A percentile compares a stretch with the other conserved stretches of the same genome.
phyloP scores from a whole-genome alignment of 2,329 filamentous ascomycete species.

The Penicillium capsulatum region DNA sequence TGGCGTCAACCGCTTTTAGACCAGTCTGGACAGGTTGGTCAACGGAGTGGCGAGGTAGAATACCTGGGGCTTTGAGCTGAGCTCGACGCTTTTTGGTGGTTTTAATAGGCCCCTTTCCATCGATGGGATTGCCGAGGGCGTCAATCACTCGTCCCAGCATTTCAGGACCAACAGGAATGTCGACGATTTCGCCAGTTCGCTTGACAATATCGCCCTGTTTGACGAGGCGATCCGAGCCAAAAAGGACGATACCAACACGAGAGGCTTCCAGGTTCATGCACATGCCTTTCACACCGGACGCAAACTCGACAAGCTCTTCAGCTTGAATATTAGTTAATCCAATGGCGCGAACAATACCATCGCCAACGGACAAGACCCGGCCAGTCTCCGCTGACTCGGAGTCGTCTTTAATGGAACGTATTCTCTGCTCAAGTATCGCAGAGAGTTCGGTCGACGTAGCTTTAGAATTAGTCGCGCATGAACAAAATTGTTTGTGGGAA shows the following conservation, averaged over 20 bases:
- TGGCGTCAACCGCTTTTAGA: constrained; percentile 97
- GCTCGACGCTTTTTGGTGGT: constrained; percentile 88
- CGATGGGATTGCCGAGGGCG: constrained; percentile 96
- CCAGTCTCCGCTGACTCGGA: constrained; percentile 92
- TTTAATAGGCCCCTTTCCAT: constrained; percentile 95
- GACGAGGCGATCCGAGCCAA: constrained; percentile 99
- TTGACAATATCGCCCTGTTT: constrained; percentile 98
- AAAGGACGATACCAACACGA: constrained; percentile 99
- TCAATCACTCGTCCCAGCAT: constrained; percentile 96
- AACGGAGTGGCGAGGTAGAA: constrained; percentile 92
- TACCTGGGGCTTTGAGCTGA: constrained; percentile 97
- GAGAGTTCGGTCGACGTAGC: constrained; percentile 95
- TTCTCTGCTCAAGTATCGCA: constrained; percentile 97
- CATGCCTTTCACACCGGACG: constrained; percentile 72
- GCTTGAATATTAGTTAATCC: constrained; percentile 99
- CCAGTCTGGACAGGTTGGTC: constrained; percentile 97
- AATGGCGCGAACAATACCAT: constrained; percentile 99
- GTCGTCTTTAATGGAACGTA: constrained; percentile 96
- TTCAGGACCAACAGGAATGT: constrained; percentile 86
- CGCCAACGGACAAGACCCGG: constrained; percentile 96
- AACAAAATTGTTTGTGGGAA: constrained; percentile 61
- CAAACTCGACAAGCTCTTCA: constrained; percentile 97
- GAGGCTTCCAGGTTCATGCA: constrained; percentile 99
- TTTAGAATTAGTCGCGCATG: constrained; percentile 86
- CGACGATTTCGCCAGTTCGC: constrained; percentile 98